Evolutionary conservation across 2,329 filamentous ascomycete species (phyloP), one percentile per base, ranked within the genome.

Genomic region (Pezicula radicicola): DNA sequence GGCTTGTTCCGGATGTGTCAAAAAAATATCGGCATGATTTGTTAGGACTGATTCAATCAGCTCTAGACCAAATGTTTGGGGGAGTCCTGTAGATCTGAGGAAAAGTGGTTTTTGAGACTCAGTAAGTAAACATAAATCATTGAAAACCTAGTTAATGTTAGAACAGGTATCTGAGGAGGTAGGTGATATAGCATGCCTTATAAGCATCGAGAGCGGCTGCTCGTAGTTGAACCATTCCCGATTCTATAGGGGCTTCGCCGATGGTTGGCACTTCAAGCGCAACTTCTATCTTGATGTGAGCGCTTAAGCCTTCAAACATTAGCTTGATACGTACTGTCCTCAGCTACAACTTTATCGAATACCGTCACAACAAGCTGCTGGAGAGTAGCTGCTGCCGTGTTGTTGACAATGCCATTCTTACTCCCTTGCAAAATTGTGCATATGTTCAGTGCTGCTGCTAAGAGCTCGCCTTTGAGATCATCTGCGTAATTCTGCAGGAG

Each of bases 321-420:
- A 41, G 7, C 28, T 37, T 6, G 43, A 46, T 12, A 77, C 82
- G 68, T 71, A 87, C 85, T 85, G 67, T 97, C 91, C 74, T 97
- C 91, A 6, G 75, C 74, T 1, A 85, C 81, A 2, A 97, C 91
- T 68, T 95, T 94, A 67, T 97, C 94, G 70, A 97, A 97, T 0
- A 96, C 88, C 1, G 89, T 88, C 30, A 94, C 90, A 7, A 97
- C 86, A 13, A 99, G 80, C 69, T 97, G 94, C 70, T 97, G 93
- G 49, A 99, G 75, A 2, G 94, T 97, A n/a, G 94, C 94, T 25
- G 93, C 91, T 9, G 94, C 94, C 1, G 95, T 97, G 62, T 95
- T 95, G 66, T 93, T 95, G 61, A 99, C 91, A 48, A 96, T 91
- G 25, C 87, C 84, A 72, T 92, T 95, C 72, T 97, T 97, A 70